A percentile compares a stretch with the other conserved stretches of the same genome.
Conservation (phyloP, 805 yeast species). For the Pichia phayaonensis region DNA sequence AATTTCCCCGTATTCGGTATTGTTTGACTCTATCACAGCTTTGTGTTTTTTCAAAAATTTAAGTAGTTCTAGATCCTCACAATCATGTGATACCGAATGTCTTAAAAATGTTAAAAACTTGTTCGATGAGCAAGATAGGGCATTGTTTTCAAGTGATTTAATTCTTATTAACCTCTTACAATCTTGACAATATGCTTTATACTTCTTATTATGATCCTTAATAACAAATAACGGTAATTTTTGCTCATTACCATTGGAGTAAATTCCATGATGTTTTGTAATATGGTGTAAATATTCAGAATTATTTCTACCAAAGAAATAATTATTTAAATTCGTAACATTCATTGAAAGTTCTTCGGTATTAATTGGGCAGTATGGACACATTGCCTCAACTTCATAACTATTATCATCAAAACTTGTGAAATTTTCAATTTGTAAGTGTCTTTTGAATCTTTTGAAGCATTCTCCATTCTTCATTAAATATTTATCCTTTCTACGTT, state of each 20-base stretch:
- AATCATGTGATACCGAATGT: conserved; percentile 22
- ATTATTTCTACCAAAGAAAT: conserved; percentile 23
- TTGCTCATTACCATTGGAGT: conserved; percentile 23
- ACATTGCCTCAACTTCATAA: conserved; percentile 21
- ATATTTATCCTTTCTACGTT: conserved; percentile 5
- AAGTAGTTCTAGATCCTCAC: neutral
- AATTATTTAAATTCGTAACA: conserved; percentile 4
- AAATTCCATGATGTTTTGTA: conserved; percentile 28
- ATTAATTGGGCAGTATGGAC: conserved; percentile 22
- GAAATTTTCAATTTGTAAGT: neutral
- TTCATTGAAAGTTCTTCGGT: neutral
- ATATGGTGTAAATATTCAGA: conserved; percentile 28
- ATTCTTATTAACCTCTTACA: conserved; percentile 19
- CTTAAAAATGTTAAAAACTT: conserved; percentile 23
- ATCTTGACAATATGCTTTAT: conserved; percentile 20
- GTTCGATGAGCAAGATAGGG: conserved; percentile 1
- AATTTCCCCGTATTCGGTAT: neutral
- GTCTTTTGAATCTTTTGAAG: neutral
- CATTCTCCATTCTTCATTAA: neutral
- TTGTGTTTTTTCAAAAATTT: neutral
- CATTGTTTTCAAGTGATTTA: conserved; percentile 2
- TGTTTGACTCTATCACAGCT: neutral
- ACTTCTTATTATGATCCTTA: conserved; percentile 10
- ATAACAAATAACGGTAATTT: conserved; percentile 20
- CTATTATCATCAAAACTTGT: conserved; percentile 10